A percentile compares a stretch with the other conserved stretches of the same genome.
Conservation (phyloP, 2,329 filamentous ascomycete genomes). For the Lecanoromycetidae sp. region DNA sequence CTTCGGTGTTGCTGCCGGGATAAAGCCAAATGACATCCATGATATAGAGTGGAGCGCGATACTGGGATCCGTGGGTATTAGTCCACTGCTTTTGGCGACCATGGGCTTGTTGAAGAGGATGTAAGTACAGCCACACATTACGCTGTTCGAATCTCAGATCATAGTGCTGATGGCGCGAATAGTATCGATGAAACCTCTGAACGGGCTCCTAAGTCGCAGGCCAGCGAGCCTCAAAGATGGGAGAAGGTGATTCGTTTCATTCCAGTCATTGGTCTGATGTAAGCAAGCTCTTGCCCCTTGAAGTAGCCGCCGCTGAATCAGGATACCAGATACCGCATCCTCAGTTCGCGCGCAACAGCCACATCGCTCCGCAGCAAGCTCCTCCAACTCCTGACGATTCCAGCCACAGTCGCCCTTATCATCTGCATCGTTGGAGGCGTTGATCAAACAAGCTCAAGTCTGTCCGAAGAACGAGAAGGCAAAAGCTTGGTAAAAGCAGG, state of each 20-base stretch:
- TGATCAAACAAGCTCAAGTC: conserved; percentile 15
- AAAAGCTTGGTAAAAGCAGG: conserved; percentile 21
- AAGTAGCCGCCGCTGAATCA: background rate
- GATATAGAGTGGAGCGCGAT: conserved; percentile 24
- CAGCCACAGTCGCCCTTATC: conserved; percentile 21
- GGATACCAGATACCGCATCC: conserved; percentile 16
- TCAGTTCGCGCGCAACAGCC: conserved; percentile 11
- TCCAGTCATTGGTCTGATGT: conserved; percentile 1
- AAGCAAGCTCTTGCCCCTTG: background rate
- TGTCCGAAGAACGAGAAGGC: conserved; percentile 17
- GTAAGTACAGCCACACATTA: no score
- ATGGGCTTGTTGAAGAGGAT: conserved; percentile 22
- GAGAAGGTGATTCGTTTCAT: background rate
- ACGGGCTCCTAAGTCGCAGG: background rate
- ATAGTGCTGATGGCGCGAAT: background rate
- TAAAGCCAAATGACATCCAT: conserved; percentile 20
- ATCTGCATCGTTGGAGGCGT: conserved; percentile 24
- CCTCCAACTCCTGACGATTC: conserved; percentile 22
- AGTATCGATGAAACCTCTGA: background rate
- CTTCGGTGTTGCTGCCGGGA: conserved; percentile 22
- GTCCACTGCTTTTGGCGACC: conserved; percentile 21
- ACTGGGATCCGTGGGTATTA: conserved; percentile 22
- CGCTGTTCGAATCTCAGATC: no score
- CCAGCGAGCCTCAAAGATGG: background rate
- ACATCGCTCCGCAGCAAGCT: conserved; percentile 21